Percentiles rank a stretch among this genome's conserved stretches.
These are phyloP conservation scores for Plasmopara halstedii DNA, from an alignment of 352 stramenopile genomes.

Conservation along the genomic window DNA sequence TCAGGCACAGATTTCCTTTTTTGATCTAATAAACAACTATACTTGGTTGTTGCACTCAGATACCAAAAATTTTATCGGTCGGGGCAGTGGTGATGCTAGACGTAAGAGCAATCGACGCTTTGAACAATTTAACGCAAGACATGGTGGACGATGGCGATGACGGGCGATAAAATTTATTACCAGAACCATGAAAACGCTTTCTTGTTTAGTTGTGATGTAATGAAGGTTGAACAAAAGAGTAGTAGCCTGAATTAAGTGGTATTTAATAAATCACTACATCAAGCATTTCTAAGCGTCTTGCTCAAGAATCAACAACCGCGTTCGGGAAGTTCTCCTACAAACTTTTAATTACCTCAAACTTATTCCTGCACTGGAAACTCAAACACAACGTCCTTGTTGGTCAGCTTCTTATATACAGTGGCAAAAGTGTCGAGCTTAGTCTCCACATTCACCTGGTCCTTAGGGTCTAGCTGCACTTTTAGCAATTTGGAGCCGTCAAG, in stretches of 20 bases:
- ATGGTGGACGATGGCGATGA: conserved; percentile 57
- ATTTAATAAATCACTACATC: conserved; percentile 23
- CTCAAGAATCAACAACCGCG: conserved; percentile 52
- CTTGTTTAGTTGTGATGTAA: no score
- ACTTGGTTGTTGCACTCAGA: conserved; percentile 17
- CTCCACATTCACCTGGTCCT: conserved; percentile 99
- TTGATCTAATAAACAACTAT: not conserved
- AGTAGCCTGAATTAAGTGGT: conserved; percentile 7
- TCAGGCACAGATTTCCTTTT: no score
- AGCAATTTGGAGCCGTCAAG: conserved; percentile 96
- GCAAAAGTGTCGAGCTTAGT: conserved; percentile 99
- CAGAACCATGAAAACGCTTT: conserved; percentile 23
- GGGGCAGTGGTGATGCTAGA: conserved; percentile 25
- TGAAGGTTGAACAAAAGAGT: not conserved
- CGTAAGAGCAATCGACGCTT: conserved; percentile 34
- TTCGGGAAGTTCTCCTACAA: no score
- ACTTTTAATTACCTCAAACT: conserved; percentile 30
- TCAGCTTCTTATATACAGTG: conserved; percentile 99
- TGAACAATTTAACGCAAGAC: conserved; percentile 29
- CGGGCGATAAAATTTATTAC: conserved; percentile 50
- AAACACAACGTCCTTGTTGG: conserved; percentile 99
- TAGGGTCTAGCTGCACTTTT: conserved; percentile 98
- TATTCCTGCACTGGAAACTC: conserved; percentile 92
- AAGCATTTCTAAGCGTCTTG: conserved; percentile 30
- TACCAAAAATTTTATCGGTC: conserved; percentile 34